Conservation (phyloP, 139 green algal species). For the Chlamydomonas asymmetrica region DNA sequence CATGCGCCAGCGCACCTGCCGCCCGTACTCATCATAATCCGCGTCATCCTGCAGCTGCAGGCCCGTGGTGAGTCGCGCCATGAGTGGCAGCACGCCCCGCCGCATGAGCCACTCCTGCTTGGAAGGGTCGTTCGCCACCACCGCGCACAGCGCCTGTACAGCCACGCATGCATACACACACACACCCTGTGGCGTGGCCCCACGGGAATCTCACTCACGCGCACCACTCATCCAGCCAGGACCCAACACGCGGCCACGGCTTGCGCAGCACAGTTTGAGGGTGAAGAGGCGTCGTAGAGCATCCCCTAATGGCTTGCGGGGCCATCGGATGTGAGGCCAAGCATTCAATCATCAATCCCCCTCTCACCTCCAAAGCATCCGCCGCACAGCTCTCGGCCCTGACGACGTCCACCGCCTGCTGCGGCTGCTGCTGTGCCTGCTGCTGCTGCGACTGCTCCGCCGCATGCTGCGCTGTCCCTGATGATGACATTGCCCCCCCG, state of each 20-base stretch:
- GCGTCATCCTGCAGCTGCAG: not conserved
- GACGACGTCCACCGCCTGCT: slow-evolving; percentile 35
- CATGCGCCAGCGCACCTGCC: no score
- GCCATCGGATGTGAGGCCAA: no score
- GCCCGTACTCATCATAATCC: not conserved
- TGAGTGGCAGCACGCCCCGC: slow-evolving; percentile 62
- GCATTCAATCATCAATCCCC: not conserved
- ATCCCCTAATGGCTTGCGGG: no score
- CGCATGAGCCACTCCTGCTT: slow-evolving; percentile 67
- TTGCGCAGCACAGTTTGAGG: no score
- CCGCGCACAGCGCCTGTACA: slow-evolving; percentile 63
- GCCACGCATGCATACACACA: slow-evolving; percentile 13
- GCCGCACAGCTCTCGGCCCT: slow-evolving; percentile 44
- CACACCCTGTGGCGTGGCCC: not conserved
- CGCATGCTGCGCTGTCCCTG: not conserved
- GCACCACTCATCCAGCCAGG: no score
- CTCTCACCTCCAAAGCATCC: slow-evolving; percentile 44
- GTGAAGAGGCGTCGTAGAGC: no score
- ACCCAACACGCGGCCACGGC: no score
- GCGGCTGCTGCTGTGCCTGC: not conserved
- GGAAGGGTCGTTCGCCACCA: slow-evolving; percentile 52
- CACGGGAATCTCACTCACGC: no score
- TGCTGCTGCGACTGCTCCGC: not conserved
- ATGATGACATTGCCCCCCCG: no score
- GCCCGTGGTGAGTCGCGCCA: slow-evolving; percentile 67